Base-by-base conservation (phyloP, 495 filamentous ascomycete species). In the Aspergillus hancockii region DNA sequence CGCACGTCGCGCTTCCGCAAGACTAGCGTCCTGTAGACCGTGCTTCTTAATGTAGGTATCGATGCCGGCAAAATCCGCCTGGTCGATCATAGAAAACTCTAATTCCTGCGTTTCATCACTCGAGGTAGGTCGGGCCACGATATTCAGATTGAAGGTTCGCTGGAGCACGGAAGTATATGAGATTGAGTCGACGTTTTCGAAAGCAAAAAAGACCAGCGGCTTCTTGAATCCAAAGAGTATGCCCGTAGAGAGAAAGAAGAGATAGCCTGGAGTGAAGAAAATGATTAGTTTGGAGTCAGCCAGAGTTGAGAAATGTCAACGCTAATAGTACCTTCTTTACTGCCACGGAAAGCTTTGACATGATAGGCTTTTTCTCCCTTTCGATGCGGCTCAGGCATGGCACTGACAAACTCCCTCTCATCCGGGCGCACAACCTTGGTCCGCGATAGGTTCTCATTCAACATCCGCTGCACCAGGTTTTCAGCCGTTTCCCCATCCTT, bases 141-240 rank as follows among this genome's bases (percentile, higher is more conserved):
- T 83, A 32, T 88, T 89, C 25, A 98, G 85, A 60, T 98, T 97
- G 76, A 98, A 98, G 0, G 94, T 98, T 8, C 91, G 85, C 63
- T 94, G 92, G 5, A 98, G 80, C 50, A 98, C 88, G 31, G 83
- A 92, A 4, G 91, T 96, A 68, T 97, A 98, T 52, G 88, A 92
- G 14, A 97, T 82, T 10, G 89, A 89, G 3, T 86, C 85, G 52
- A 98, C 88, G 40, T 80, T 77, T 46, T 89, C 84, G 47, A 95
- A 89, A 3, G 91, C 85, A 60, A 98, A 86, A 78, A 91, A 97
- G 16, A 91, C 65, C 23, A 98, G 76, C 0, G 94, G 94, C 67
- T 98, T 98, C 72, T 97, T 97, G 83, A 96, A 98, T 1, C 86
- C 92, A 80, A 90, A 98, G 30, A 98, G 69, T 47, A 98, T 93